phyloP scores from a whole-genome alignment of 805 yeast species.

The Lipomyces japonicus region DNA sequence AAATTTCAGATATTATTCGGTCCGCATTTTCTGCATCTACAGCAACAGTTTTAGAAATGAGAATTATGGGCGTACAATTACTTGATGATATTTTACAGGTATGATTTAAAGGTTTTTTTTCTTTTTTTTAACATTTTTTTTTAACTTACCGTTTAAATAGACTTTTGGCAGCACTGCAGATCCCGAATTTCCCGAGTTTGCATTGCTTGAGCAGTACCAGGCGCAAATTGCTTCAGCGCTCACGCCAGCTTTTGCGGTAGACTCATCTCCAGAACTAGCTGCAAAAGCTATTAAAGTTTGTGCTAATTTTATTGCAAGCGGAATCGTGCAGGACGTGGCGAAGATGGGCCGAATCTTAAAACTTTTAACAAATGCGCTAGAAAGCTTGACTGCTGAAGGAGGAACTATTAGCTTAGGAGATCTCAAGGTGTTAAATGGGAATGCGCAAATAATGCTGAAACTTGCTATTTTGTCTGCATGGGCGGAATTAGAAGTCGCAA shows the following conservation, averaged over 20 bases:
- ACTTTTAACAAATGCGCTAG: conserved; percentile 63
- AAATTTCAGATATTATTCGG: conserved; percentile 59
- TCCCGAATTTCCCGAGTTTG: conserved; percentile 65
- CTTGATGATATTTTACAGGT: conserved; percentile 59
- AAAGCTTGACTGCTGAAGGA: conserved; percentile 40
- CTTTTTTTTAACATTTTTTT: neutral
- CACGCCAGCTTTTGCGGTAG: conserved; percentile 75
- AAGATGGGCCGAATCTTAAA: conserved; percentile 56
- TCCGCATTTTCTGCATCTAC: conserved; percentile 80
- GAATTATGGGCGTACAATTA: conserved; percentile 61
- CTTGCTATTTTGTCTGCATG: conserved; percentile 43
- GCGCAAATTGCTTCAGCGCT: conserved; percentile 90
- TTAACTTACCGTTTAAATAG: neutral
- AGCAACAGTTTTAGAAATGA: conserved; percentile 56
- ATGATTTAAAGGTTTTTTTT: neutral
- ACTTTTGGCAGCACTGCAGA: conserved; percentile 58
- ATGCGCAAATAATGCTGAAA: conserved; percentile 38
- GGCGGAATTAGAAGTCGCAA: conserved; percentile 40
- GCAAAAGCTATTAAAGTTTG: conserved; percentile 73
- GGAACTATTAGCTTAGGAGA: conserved; percentile 37
- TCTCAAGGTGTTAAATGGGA: conserved; percentile 36
- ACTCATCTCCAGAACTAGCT: conserved; percentile 68
- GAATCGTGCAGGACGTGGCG: conserved; percentile 46
- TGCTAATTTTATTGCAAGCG: conserved; percentile 69
- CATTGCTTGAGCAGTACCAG: conserved; percentile 84